Percentiles rank a stretch among this genome's conserved stretches.
These are phyloP conservation scores for Cornus florida DNA, from an alignment of 148 eudicot genomes.

Conservation along the genomic window DNA sequence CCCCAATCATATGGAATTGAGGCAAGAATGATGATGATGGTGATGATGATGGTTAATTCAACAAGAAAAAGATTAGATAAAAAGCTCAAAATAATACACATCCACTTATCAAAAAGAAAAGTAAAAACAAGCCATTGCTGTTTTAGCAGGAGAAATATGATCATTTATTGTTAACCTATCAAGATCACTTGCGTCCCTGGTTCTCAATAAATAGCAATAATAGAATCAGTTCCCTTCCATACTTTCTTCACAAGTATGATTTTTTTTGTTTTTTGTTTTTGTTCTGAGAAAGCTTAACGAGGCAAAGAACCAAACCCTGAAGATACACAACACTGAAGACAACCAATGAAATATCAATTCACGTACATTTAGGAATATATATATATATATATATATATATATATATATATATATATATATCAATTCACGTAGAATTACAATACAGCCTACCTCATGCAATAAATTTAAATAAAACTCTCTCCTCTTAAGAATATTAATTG, in stretches of 20 bases:
- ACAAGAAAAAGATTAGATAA: not conserved
- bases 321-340: not conserved
- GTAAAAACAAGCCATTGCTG: not conserved
- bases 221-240: not conserved
- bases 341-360: not conserved
- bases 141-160: not conserved
- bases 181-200: not conserved
- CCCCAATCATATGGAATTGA: too few species aligned
- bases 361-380: too few species aligned
- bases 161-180: not conserved
- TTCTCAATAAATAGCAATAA: not conserved
- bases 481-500: not conserved
- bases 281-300: not conserved
- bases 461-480: constrained; percentile 2
- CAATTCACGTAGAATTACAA: not conserved
- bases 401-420: too few species aligned
- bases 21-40: not conserved
- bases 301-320: not conserved
- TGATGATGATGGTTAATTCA: not conserved
- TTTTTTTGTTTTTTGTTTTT: not conserved
- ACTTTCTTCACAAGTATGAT: too few species aligned
- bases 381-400: too few species aligned
- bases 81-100: not conserved
- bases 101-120: not conserved
- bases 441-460: not conserved